phyloP scores from a whole-genome alignment of 768 basidiomycete genomes.

The Boletus insuetus region DNA sequence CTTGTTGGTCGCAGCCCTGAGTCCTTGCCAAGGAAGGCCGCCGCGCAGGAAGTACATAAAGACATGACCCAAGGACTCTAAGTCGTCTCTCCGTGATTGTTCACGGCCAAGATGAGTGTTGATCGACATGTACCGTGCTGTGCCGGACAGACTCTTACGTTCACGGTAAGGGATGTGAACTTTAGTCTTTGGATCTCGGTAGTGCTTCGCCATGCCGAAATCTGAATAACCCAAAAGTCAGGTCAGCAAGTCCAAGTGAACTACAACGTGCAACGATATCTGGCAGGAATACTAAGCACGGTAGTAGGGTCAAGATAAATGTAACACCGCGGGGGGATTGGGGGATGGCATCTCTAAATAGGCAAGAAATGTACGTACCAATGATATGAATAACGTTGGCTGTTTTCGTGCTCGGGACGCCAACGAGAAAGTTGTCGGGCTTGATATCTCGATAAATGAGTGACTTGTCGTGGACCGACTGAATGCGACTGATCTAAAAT shows the following conservation, averaged over 20 bases:
- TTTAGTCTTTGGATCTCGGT: conserved; percentile 96
- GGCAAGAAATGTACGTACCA: conserved; percentile 46
- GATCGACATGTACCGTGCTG: conserved; percentile 99
- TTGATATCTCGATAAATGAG: conserved; percentile 99
- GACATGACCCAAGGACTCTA: conserved; percentile 96
- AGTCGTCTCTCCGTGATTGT: conserved; percentile 90
- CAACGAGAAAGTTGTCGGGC: conserved; percentile 98
- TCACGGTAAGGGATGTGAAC: conserved; percentile 99
- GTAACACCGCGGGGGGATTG: conserved; percentile 1
- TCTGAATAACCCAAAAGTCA: conserved; percentile 45
- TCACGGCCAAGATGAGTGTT: conserved; percentile 98
- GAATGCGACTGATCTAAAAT: conserved; percentile 90
- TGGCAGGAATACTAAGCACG: background rate
- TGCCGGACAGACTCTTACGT: conserved; percentile 93
- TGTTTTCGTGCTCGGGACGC: conserved; percentile 86
- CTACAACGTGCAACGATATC: background rate
- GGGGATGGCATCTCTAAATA: conserved; percentile 7
- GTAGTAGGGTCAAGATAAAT: background rate
- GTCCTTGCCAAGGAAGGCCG: conserved; percentile 96
- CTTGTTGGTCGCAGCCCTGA: conserved; percentile 98
- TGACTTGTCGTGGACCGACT: conserved; percentile 97
- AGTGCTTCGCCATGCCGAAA: conserved; percentile 99
- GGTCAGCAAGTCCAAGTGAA: background rate
- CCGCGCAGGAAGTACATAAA: conserved; percentile 99
- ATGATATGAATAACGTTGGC: conserved; percentile 88